Evolutionary conservation across 148 eudicot genomes (phyloP).

Genomic region (Simmondsia chinensis): DNA sequence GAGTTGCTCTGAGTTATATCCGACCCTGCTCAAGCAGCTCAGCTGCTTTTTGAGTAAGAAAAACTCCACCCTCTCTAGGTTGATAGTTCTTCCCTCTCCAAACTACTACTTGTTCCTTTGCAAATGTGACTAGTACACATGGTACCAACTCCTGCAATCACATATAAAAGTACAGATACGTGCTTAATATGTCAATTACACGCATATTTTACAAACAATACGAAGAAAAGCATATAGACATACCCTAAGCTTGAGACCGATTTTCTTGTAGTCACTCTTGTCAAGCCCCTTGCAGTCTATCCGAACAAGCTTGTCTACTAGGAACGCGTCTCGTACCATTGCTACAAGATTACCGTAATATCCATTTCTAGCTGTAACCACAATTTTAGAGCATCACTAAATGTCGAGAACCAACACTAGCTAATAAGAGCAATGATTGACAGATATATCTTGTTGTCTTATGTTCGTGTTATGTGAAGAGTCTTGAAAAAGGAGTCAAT

Average conservation of each 20-base stretch:
- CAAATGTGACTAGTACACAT: constrained; percentile 66
- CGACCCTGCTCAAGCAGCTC: too few relatives aligned
- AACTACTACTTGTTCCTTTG: constrained; percentile 73
- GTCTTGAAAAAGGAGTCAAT: too few relatives aligned
- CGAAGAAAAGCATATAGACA: background rate
- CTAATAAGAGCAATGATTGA: background rate
- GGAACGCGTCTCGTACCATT: constrained; percentile 97
- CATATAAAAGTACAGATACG: background rate
- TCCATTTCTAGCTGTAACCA: constrained; percentile 75
- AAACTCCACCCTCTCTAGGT: constrained; percentile 33
- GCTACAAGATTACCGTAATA: constrained; percentile 81
- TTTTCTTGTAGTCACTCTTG: constrained; percentile 75
- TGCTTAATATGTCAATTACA: background rate
- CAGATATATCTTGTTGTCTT: too few relatives aligned
- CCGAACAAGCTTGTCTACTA: constrained; percentile 65
- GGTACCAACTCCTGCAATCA: constrained; percentile 77
- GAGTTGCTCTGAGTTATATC: too few relatives aligned
- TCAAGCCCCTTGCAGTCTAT: constrained; percentile 83
- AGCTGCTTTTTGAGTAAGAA: too few relatives aligned
- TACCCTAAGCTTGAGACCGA: constrained; percentile 89
- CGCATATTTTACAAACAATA: background rate
- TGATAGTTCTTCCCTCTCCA: constrained; percentile 78
- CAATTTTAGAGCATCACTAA: constrained; percentile 10
- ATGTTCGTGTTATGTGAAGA: too few relatives aligned
- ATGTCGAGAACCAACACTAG: background rate